These are phyloP conservation scores for Neltuma alba DNA, from an alignment of 306 rosid genomes.

Conservation along the genomic window DNA sequence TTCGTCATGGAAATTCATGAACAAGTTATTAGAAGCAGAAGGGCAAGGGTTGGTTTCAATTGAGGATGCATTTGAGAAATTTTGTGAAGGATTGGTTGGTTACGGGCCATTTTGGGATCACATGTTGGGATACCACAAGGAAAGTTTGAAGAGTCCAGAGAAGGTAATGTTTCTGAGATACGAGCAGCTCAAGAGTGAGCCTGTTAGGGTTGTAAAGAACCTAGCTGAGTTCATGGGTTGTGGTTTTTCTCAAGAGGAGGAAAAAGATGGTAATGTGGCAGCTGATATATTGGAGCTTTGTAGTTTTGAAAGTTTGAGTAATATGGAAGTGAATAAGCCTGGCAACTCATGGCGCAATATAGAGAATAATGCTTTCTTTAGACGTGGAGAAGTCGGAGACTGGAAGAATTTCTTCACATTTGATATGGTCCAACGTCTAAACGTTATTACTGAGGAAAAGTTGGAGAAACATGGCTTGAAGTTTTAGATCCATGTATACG, in stretches of 20 bases:
- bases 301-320: conserved; percentile 46
- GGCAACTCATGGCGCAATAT: conserved; percentile 23
- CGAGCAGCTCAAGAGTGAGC: conserved; percentile 20
- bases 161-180: conserved; percentile 20
- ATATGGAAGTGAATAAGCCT: conserved; percentile 44
- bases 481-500: background rate
- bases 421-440: conserved; percentile 27
- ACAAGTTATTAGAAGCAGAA: conserved; percentile 19
- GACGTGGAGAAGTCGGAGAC: conserved; percentile 42
- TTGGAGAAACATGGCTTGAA: conserved; percentile 23
- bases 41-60: conserved; percentile 6
- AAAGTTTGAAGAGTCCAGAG: background rate
- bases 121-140: conserved; percentile 1
- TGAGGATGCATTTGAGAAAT: conserved; percentile 22
- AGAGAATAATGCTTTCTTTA: conserved; percentile 32
- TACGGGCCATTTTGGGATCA: conserved; percentile 26
- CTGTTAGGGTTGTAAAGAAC: background rate
- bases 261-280: conserved; percentile 32
- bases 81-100: background rate
- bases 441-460: conserved; percentile 23
- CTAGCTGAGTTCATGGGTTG: conserved; percentile 20
- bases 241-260: conserved; percentile 25
- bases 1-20: conserved; percentile 19
- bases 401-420: conserved; percentile 36
- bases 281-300: conserved; percentile 37